These are phyloP conservation scores for Xylaria venustula DNA, from an alignment of 495 filamentous ascomycete genomes.

Conservation along the genomic window DNA sequence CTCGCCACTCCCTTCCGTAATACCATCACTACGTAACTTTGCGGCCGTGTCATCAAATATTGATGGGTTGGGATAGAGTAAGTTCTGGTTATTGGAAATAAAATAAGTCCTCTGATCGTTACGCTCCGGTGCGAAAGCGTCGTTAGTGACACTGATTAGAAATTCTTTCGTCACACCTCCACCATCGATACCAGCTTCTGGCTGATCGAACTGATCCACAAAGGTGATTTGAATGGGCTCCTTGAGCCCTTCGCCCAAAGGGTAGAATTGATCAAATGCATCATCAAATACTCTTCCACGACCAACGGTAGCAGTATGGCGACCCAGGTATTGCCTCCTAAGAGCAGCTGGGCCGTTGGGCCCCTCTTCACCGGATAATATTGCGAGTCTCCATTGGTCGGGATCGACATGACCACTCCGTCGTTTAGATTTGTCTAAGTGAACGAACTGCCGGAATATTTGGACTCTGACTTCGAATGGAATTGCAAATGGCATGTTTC, in stretches of 20 bases:
- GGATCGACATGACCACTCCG: slow-evolving; percentile 75
- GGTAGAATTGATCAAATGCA: slow-evolving; percentile 81
- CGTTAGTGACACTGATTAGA: slow-evolving; percentile 81
- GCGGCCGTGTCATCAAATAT: slow-evolving; percentile 72
- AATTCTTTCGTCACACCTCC: slow-evolving; percentile 99
- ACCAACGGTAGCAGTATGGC: slow-evolving; percentile 78
- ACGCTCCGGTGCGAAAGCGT: slow-evolving; percentile 65
- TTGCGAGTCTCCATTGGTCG: slow-evolving; percentile 71
- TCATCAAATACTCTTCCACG: slow-evolving; percentile 82
- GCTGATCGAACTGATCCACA: slow-evolving; percentile 81
- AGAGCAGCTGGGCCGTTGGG: too few species aligned
- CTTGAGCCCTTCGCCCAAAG: slow-evolving; percentile 78
- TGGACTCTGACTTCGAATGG: slow-evolving; percentile 90
- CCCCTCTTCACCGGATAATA: slow-evolving; percentile 38
- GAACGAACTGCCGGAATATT: slow-evolving; percentile 91
- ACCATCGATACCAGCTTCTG: slow-evolving; percentile 93
- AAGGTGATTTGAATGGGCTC: slow-evolving; percentile 98
- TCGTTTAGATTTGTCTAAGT: slow-evolving; percentile 74
- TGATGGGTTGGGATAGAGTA: slow-evolving; percentile 86
- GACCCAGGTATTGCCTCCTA: slow-evolving; percentile 54
- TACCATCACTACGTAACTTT: slow-evolving; percentile 50
- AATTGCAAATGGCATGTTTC: slow-evolving; percentile 96
- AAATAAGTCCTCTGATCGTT: slow-evolving; percentile 56
- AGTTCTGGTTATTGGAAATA: slow-evolving; percentile 80
- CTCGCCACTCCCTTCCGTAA: slow-evolving; percentile 46